phyloP scores from a whole-genome alignment of 768 basidiomycete species.

The Russula compacta region DNA sequence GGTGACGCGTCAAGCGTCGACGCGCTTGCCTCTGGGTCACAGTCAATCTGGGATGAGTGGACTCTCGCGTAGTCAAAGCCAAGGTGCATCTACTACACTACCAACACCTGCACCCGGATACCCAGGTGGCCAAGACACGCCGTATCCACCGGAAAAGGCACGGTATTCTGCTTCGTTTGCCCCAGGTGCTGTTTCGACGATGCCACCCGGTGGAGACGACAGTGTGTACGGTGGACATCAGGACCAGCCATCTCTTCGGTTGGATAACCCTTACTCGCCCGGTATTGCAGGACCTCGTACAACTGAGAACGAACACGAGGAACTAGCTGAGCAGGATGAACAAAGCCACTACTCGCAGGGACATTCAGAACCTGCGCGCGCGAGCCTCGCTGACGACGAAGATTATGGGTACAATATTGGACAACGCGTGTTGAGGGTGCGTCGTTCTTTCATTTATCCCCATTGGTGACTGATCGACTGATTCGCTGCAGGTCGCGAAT shows the following conservation, averaged over 20 bases:
- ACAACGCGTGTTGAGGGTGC: constrained; percentile 27
- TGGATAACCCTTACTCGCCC: constrained; percentile 19
- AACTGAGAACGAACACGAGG: constrained; percentile 5
- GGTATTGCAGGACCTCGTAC: background rate
- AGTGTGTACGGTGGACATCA: constrained; percentile 25
- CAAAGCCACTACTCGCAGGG: background rate
- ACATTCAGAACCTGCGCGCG: constrained; percentile 21
- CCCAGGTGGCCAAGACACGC: background rate
- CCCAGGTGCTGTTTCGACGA: background rate
- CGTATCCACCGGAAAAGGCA: background rate
- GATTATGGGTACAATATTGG: constrained; percentile 27
- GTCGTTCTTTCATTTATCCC: background rate
- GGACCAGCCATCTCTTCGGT: background rate
- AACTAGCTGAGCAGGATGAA: background rate
- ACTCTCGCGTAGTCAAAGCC: constrained; percentile 16
- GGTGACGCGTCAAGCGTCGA: constrained; percentile 12
- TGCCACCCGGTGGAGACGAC: constrained; percentile 15
- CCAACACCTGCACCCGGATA: constrained; percentile 1
- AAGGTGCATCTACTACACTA: constrained; percentile 16
- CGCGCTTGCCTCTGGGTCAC: background rate
- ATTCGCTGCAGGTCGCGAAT: constrained; percentile 11
- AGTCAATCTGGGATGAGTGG: background rate
- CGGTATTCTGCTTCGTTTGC: constrained; percentile 7
- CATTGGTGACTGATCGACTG: background rate
- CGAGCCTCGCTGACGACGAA: constrained; percentile 28